Evolutionary conservation across 2,329 filamentous ascomycete genomes (phyloP), one percentile per base, ranked within the genome.

Genomic region (Sporothrix pallida): DNA sequence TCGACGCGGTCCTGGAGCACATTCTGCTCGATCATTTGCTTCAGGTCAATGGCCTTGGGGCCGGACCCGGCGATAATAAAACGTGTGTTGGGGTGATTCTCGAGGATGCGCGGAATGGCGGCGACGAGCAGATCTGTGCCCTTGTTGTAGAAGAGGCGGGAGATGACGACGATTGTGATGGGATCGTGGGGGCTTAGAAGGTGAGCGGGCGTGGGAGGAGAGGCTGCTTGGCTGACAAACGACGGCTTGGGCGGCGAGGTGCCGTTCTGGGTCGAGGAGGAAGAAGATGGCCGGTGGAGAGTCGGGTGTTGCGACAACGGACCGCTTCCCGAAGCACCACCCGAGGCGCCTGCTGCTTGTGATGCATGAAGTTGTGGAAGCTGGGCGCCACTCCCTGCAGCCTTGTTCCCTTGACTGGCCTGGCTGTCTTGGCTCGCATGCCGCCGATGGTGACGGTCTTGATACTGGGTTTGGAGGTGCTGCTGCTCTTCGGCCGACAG

Each of bases 121-220:
- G 95, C 96, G 31, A 97, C 97, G n/a, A 99, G 88, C 0, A 99
- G 89, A 81, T 99, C 97, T 1, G 94, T 98, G 74, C 96, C 96
- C 81, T 99, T 99, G 83, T 99, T 99, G 83, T 98, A 98, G 83
- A 98, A 99, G 0, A 99, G 89, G 23, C 96, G 93, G 9, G 95
- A 98, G 75, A 99, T 97, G 23, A 99, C 95, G 1, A 99, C 94
- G 74, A 99, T 98, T 8, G 94, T 98, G 78, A 99, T 95, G 12
- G 90, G 92, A 78, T 98, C 95, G 76, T 93, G 87, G 0, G 94
- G 93, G 0, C 93, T 92, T 2, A 97, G 87, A 7, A 89, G 90
- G 72, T 91, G 90, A 3, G 90, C 89, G 0, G 90, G 87, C 10
- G 87, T 83, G 2, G 76, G 71, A 31, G 67, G 6, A 67, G 81